Conservation (phyloP, 2,329 filamentous ascomycete species). For the Ascochyta clinopodiicola region DNA sequence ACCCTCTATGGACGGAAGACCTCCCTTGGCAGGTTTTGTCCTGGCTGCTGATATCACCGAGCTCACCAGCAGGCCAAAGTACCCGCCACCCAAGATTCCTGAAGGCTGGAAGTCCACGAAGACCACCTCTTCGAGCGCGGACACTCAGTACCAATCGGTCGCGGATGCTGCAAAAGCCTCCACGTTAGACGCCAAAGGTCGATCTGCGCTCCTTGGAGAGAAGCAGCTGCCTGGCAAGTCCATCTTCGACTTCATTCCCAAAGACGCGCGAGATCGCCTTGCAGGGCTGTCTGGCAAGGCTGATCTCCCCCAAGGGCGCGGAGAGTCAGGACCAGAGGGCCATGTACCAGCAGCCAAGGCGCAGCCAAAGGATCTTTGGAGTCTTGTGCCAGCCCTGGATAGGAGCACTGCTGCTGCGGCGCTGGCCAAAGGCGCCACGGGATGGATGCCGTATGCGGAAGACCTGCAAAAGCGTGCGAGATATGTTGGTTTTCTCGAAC, state of each 20-base stretch:
- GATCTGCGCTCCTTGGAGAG: slow-evolving; percentile 83
- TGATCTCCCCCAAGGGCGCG: slow-evolving; percentile 77
- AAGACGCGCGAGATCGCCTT: slow-evolving; percentile 77
- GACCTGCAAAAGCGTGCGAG: slow-evolving; percentile 79
- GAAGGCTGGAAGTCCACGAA: slow-evolving; percentile 73
- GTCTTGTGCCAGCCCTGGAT: slow-evolving; percentile 53
- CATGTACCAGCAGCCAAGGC: slow-evolving; percentile 69
- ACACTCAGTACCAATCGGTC: slow-evolving; percentile 64
- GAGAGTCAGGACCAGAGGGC: slow-evolving; percentile 73
- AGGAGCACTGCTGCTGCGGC: slow-evolving; percentile 54
- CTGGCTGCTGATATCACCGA: slow-evolving; percentile 62
- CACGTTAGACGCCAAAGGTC: slow-evolving; percentile 73
- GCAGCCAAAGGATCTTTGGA: slow-evolving; percentile 61
- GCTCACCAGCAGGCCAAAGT: slow-evolving; percentile 54
- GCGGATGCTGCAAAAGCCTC: slow-evolving; percentile 81
- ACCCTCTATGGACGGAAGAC: slow-evolving; percentile 82
- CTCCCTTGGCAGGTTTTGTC: slow-evolving; percentile 81
- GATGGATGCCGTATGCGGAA: slow-evolving; percentile 84
- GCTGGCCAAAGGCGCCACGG: slow-evolving; percentile 59
- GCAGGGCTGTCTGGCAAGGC: slow-evolving; percentile 75
- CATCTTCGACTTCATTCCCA: slow-evolving; percentile 89
- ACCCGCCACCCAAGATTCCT: slow-evolving; percentile 72
- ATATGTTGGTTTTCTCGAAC: slow-evolving; percentile 82
- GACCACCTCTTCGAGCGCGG: slow-evolving; percentile 29
- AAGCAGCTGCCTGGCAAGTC: slow-evolving; percentile 85